Evolutionary conservation across 192 early-diverging fungal genomes (phyloP).

Genomic region (Coemansia furcata): DNA sequence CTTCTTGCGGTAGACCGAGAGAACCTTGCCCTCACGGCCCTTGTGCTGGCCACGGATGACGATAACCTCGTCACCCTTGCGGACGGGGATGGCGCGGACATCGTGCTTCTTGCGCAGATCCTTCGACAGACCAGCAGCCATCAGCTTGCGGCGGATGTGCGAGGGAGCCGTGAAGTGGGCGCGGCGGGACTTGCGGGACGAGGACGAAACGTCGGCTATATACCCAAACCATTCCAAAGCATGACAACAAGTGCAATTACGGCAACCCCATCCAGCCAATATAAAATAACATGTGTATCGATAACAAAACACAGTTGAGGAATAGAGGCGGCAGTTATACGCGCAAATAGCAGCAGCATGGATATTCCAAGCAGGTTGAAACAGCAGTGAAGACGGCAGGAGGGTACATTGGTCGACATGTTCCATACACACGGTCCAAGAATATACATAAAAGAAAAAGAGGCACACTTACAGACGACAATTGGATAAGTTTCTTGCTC

Average conservation of each 20-base stretch:
- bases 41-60: slow-evolving; percentile 95
- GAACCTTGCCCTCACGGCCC: slow-evolving; percentile 96
- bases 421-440: slow-evolving; percentile 13
- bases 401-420: background rate
- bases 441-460: slow-evolving; percentile 8
- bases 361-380: slow-evolving; percentile 1
- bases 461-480: slow-evolving; percentile 16
- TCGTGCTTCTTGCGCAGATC: slow-evolving; percentile 96
- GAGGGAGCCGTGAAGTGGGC: slow-evolving; percentile 99
- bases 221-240: background rate
- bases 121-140: slow-evolving; percentile 96
- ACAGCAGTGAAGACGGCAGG: background rate
- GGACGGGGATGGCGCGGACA: slow-evolving; percentile 95
- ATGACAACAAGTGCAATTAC: background rate
- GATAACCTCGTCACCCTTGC: slow-evolving; percentile 96
- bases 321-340: background rate
- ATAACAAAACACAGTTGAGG: background rate
- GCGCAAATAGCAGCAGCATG: slow-evolving; percentile 2
- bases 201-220: slow-evolving; percentile 80
- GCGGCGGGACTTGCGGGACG: slow-evolving; percentile 91
- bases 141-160: slow-evolving; percentile 90
- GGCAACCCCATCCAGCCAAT: background rate
- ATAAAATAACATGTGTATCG: slow-evolving; percentile 2
- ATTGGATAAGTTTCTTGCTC: slow-evolving; percentile 8
- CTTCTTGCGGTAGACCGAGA: slow-evolving; percentile 97